phyloP scores from a whole-genome alignment of 2,329 filamentous ascomycete genomes.

The Arthroderma uncinatum region DNA sequence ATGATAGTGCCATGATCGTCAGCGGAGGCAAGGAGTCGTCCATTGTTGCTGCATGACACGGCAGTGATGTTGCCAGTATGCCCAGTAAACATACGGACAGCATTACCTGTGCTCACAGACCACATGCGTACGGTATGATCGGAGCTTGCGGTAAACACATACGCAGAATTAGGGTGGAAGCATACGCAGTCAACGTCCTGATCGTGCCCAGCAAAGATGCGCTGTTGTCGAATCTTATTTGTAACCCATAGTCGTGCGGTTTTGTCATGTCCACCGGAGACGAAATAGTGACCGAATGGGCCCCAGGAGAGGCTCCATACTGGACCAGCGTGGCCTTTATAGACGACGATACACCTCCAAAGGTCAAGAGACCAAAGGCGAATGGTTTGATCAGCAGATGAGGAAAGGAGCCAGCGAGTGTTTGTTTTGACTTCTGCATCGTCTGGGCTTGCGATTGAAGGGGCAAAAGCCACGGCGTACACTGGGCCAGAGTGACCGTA shows the following conservation, averaged over 20 bases:
- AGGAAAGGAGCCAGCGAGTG: conserved; percentile 72
- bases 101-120: conserved; percentile 76
- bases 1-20: conserved; percentile 83
- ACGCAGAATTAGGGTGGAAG: conserved; percentile 90
- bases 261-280: conserved; percentile 76
- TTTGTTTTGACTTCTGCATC: conserved; percentile 44
- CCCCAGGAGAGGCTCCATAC: conserved; percentile 84
- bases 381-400: conserved; percentile 74
- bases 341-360: conserved; percentile 86
- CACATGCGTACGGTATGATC: conserved; percentile 97
- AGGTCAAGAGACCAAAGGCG: conserved; percentile 87
- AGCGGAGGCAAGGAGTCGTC: conserved; percentile 80
- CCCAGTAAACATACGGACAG: conserved; percentile 83
- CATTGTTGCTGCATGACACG: conserved; percentile 74
- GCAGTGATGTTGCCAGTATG: conserved; percentile 80
- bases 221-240: conserved; percentile 78
- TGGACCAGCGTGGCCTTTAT: conserved; percentile 83
- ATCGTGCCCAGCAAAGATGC: conserved; percentile 85
- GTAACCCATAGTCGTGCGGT: conserved; percentile 86
- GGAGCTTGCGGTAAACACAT: conserved; percentile 83
- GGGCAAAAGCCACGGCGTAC: conserved; percentile 81
- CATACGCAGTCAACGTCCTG: conserved; percentile 81
- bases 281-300: conserved; percentile 90
- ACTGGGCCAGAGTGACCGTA: conserved; percentile 86
- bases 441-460: conserved; percentile 45